These are phyloP conservation scores for Krasilnikovozyma curviuscula DNA, from an alignment of 768 basidiomycete species.

Conservation along the genomic window DNA sequence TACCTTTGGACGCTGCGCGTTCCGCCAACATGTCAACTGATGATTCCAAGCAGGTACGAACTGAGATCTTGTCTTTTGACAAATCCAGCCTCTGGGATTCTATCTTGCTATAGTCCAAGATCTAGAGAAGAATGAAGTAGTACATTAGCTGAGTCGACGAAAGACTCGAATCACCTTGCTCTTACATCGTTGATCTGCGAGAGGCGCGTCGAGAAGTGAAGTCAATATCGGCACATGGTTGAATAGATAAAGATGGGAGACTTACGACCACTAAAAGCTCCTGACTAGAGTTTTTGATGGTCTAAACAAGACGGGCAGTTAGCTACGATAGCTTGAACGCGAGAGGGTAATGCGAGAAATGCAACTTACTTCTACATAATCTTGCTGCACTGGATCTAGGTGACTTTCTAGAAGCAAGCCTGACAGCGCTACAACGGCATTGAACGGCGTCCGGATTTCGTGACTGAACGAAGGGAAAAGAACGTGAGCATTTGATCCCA, in stretches of 20 bases:
- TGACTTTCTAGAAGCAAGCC: constrained; percentile 11
- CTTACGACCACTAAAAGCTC: constrained; percentile 14
- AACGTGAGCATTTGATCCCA: too few species aligned
- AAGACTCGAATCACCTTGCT: too few species aligned
- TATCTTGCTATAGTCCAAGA: constrained; percentile 14
- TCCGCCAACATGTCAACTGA: constrained; percentile 15
- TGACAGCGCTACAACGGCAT: constrained; percentile 12
- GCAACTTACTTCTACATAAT: too few species aligned
- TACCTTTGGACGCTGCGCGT: constrained; percentile 10
- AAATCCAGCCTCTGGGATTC: constrained; percentile 14
- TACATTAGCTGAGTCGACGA: too few species aligned
- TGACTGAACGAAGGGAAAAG: too few species aligned
- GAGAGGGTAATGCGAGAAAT: too few species aligned
- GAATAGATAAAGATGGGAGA: too few species aligned
- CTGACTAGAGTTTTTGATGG: constrained; percentile 14
- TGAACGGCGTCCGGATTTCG: constrained; percentile 15
- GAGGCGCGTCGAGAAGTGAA: too few species aligned
- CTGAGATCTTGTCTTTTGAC: background rate
- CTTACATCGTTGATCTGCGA: too few species aligned
- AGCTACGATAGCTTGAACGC: too few species aligned
- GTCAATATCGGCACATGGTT: too few species aligned
- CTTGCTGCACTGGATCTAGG: constrained; percentile 11
- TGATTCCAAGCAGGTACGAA: constrained; percentile 9
- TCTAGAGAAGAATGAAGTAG: background rate
- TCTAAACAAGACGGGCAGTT: too few species aligned